Evolutionary conservation across 441 rosid genomes (phyloP), one percentile per base, ranked within the genome.

Genomic region (Daphne laureola): DNA sequence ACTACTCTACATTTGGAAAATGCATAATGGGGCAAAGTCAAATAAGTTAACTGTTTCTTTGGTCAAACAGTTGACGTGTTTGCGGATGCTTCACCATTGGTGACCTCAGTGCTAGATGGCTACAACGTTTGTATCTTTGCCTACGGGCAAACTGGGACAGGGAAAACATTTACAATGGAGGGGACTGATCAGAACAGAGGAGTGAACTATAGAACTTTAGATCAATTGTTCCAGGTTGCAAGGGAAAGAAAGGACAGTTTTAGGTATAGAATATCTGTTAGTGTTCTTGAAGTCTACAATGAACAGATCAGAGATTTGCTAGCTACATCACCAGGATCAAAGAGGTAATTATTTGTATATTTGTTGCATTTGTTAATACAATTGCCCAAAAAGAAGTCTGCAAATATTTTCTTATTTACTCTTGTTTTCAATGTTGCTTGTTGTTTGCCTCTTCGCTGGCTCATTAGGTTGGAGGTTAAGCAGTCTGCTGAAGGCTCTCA

Each of bases 81-180:
- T 68, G 82, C 77, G 55, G 96, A 91, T 72, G 83, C 95, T 38
- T 80, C 81, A 12, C 93, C 90, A 14, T 46, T 91, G 75, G 96
- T 80, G 56, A 68, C 74, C 59, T 91, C 96, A 4, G 92, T 91
- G 54, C 63, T 88, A 58, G 98, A 91, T 59, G 96, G 96, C 12
- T 91, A 82, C 83, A 86, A 91, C 63, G 95, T 91, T n/a, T 88
- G 95, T 58, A 88, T 91, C 60, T 88, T 91, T 71, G 98, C 95
- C 52, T 88, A 86, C 43, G 96, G 96, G 49, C 98, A 88, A 72
- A 91, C 98, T 14, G 98, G 98, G 43, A 91, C 98, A 23, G 93
- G 98, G 40, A 91, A 91, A 68, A 91, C 98, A 14, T 91, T 85
- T 69, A 91, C 98, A 46, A 87, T 87, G 98, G 98, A 91, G 74